Evolutionary conservation across 1,139 yeast genomes (phyloP).

Genomic region (Meyerozyma guilliermondii): DNA sequence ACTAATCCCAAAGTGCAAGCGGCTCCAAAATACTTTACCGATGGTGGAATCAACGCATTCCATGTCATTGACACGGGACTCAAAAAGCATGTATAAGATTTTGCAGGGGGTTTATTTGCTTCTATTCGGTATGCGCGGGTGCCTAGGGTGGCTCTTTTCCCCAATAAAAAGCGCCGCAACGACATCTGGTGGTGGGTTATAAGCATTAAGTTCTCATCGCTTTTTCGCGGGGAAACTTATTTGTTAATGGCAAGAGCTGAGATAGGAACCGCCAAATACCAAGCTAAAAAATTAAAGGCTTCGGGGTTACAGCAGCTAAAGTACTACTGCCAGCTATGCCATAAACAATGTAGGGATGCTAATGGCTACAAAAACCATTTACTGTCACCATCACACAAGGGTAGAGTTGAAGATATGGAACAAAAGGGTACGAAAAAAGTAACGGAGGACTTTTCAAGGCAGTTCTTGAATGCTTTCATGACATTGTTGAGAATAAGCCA

Average conservation of each 20-base stretch:
- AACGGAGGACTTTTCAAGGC: constrained; percentile 54
- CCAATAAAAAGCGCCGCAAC: neutral
- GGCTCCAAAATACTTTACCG: constrained; percentile 9
- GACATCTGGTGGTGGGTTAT: neutral
- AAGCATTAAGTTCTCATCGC: neutral
- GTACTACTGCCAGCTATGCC: constrained; percentile 89
- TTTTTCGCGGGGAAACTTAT: constrained; percentile 1
- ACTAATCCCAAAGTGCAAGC: constrained; percentile 7
- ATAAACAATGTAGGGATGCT: constrained; percentile 90
- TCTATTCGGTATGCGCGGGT: neutral
- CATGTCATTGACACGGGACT: constrained; percentile 7
- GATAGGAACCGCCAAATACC: constrained; percentile 75
- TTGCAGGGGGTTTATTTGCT: neutral
- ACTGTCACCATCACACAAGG: constrained; percentile 69
- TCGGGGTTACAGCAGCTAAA: constrained; percentile 80
- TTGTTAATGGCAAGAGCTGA: constrained; percentile 44
- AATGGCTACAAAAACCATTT: constrained; percentile 92
- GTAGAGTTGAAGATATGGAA: constrained; percentile 36
- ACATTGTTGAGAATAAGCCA: constrained; percentile 58
- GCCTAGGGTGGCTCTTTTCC: neutral
- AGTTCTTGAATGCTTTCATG: constrained; percentile 65
- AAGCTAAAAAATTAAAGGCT: constrained; percentile 74
- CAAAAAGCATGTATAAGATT: neutral
- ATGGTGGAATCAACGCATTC: constrained; percentile 7
- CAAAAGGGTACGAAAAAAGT: constrained; percentile 37